Conservation (phyloP, 352 stramenopile species). For the Pythium aristosporum region DNA sequence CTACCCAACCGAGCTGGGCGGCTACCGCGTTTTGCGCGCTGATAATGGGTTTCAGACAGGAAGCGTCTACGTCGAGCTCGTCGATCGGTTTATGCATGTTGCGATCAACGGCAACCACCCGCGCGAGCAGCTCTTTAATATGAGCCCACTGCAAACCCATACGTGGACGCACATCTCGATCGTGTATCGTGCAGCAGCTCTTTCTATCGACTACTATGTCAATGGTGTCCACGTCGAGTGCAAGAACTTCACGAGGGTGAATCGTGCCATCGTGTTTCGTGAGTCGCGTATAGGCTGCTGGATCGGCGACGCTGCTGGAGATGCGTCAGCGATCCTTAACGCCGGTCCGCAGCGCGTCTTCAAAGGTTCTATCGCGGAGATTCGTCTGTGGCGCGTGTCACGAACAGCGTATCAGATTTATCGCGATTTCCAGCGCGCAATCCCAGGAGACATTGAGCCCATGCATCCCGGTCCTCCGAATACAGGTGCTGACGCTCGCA, state of each 20-base stretch:
- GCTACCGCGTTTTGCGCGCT: constrained; percentile 64
- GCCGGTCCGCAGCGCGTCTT: constrained; percentile 54
- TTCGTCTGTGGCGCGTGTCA: constrained; percentile 65
- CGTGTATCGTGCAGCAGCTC: constrained; percentile 37
- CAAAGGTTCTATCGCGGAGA: constrained; percentile 70
- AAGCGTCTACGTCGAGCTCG: constrained; percentile 73
- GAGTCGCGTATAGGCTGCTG: constrained; percentile 67
- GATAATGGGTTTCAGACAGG: constrained; percentile 73
- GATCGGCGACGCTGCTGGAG: constrained; percentile 51
- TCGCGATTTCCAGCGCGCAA: constrained; percentile 61
- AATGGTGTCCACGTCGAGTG: constrained; percentile 47
- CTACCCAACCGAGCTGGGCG: constrained; percentile 56
- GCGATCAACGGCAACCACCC: constrained; percentile 71
- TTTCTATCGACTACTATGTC: constrained; percentile 43
- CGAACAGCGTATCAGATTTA: constrained; percentile 44
- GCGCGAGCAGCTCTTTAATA: constrained; percentile 66
- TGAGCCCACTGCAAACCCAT: constrained; percentile 49
- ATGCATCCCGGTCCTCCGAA: constrained; percentile 20
- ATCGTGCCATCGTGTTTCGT: constrained; percentile 47
- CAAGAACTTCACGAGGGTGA: constrained; percentile 44
- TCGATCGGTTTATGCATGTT: constrained; percentile 65
- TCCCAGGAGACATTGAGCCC: constrained; percentile 41
- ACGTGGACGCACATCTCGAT: constrained; percentile 73
- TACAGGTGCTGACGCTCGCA: constrained; percentile 8
- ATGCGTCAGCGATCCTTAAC: constrained; percentile 26